These are phyloP conservation scores for Verticillium zaregamsianum DNA, from an alignment of 2,329 filamentous ascomycete genomes.

Conservation along the genomic window DNA sequence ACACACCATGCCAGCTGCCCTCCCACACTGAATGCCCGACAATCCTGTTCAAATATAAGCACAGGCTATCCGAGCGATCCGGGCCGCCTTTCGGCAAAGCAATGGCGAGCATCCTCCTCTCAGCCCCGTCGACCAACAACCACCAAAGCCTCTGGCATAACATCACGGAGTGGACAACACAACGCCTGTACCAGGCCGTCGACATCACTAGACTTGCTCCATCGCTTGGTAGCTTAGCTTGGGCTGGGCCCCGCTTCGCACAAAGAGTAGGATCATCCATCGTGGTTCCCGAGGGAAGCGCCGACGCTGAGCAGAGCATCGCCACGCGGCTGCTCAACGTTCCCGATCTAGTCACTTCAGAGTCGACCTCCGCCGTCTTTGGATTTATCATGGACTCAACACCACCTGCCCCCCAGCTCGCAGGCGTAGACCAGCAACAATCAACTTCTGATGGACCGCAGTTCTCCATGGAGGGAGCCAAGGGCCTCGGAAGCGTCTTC, in stretches of 20 bases:
- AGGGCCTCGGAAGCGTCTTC: constrained; percentile 80
- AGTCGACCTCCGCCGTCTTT: background rate
- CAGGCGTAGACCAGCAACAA: background rate
- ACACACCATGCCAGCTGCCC: background rate
- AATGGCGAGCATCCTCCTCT: background rate
- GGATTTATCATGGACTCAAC: background rate
- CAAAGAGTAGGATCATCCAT: constrained; percentile 61
- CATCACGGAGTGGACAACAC: constrained; percentile 47
- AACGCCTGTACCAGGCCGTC: constrained; percentile 37
- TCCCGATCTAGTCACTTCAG: background rate
- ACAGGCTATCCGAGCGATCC: background rate
- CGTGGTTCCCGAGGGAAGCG: constrained; percentile 50
- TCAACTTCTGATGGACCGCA: constrained; percentile 29
- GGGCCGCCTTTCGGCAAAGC: background rate
- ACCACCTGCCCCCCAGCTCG: background rate
- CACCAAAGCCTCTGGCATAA: constrained; percentile 47
- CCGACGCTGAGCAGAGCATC: constrained; percentile 54
- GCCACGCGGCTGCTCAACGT: background rate
- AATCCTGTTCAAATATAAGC: background rate
- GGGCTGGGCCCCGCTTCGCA: constrained; percentile 66
- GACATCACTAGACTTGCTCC: constrained; percentile 58
- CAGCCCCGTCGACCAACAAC: constrained; percentile 16
- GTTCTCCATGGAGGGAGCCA: constrained; percentile 54
- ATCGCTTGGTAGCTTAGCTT: constrained; percentile 63
- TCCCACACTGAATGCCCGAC: background rate